phyloP scores from a whole-genome alignment of 352 stramenopile genomes.

The Phytophthora hibernalis region DNA sequence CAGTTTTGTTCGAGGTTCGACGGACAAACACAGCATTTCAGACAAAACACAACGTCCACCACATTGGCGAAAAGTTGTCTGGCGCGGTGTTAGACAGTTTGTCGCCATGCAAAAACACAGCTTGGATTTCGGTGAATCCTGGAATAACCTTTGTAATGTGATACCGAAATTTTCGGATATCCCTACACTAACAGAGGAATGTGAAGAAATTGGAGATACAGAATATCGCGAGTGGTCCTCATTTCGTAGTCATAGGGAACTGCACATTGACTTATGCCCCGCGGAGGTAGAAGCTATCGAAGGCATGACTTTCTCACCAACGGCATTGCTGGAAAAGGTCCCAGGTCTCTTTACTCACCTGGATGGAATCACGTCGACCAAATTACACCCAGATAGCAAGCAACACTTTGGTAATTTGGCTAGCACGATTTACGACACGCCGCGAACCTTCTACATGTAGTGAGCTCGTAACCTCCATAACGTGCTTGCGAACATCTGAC shows the following conservation, averaged over 20 bases:
- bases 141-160: conserved; percentile 6
- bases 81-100: too few relatives aligned
- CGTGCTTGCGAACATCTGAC: too few relatives aligned
- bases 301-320: conserved; percentile 3
- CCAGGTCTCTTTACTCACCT: conserved; percentile 1
- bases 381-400: too few relatives aligned
- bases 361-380: neutral
- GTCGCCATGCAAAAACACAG: conserved; percentile 2
- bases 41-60: too few relatives aligned
- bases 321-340: neutral
- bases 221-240: neutral
- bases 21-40: too few relatives aligned
- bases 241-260: conserved; percentile 1
- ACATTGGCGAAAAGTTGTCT: too few relatives aligned
- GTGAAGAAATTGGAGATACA: neutral
- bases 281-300: neutral
- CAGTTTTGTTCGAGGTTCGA: neutral
- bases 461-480: too few relatives aligned
- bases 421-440: too few relatives aligned
- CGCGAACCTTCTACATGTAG: too few relatives aligned
- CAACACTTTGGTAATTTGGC: too few relatives aligned
- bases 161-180: conserved; percentile 3
- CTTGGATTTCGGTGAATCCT: conserved; percentile 7
- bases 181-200: conserved; percentile 4
- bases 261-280: conserved; percentile 1